A percentile compares a stretch with the other conserved stretches of the same genome.
Evolutionary conservation across 805 yeast species (phyloP).

Genomic region (Tetrapisispora iriomotensis): DNA sequence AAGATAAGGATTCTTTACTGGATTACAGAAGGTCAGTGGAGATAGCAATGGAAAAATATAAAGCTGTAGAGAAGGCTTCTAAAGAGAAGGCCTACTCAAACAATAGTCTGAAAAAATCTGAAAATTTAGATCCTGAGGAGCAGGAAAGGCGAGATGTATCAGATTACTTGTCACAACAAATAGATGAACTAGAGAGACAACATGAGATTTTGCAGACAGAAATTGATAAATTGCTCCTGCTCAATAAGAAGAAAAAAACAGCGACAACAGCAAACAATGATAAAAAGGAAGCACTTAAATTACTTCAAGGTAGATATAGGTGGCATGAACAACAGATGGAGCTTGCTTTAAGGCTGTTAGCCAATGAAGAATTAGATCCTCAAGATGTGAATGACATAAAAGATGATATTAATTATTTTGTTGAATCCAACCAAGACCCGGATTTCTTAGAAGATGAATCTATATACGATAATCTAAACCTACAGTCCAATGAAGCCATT

Average conservation of each 20-base stretch:
- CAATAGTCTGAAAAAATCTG: conserved; percentile 70
- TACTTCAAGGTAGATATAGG: conserved; percentile 56
- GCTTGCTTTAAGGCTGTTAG: conserved; percentile 63
- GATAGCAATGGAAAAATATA: conserved; percentile 88
- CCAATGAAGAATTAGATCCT: conserved; percentile 72
- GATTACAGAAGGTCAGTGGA: conserved; percentile 68
- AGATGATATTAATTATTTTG: conserved; percentile 86
- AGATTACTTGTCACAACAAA: conserved; percentile 54
- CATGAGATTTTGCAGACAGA: conserved; percentile 64
- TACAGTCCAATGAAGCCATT: conserved; percentile 48
- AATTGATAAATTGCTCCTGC: conserved; percentile 21
- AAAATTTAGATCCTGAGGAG: conserved; percentile 65
- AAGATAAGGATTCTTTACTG: conserved; percentile 73
- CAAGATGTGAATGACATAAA: conserved; percentile 64
- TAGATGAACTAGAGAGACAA: conserved; percentile 77
- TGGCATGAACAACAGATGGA: conserved; percentile 79
- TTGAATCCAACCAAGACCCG: conserved; percentile 83
- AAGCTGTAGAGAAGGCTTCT: conserved; percentile 86
- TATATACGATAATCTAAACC: conserved; percentile 75
- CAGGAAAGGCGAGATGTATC: conserved; percentile 66
- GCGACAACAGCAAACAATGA: conserved; percentile 25
- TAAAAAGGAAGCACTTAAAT: conserved; percentile 43
- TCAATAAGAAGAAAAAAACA: conserved; percentile 28
- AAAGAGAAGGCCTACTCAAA: conserved; percentile 91
- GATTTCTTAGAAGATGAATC: conserved; percentile 92